A percentile compares a stretch with the other conserved stretches of the same genome.
These are phyloP conservation scores for Trypanosoma boissoni DNA, from an alignment of 208 protist species.

Conservation along the genomic window DNA sequence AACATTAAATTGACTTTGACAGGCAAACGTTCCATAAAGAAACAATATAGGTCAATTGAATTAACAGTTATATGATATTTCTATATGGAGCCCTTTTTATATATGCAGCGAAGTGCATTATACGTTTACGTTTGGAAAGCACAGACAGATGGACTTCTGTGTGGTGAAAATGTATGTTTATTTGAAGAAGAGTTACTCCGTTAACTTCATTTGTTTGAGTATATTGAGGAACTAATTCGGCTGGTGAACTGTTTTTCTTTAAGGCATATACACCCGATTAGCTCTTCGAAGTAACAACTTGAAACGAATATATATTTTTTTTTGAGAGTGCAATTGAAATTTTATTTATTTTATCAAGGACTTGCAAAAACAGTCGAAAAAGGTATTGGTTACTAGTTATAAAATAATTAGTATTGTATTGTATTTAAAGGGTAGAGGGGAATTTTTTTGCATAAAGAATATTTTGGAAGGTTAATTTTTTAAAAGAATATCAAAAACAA, in stretches of 20 bases:
- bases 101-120: slow-evolving; percentile 51
- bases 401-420: slow-evolving; percentile 12
- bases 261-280: neutral
- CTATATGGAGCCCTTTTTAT: slow-evolving; percentile 26
- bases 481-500: too few species aligned
- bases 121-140: slow-evolving; percentile 70
- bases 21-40: slow-evolving; percentile 22
- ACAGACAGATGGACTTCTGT: slow-evolving; percentile 39
- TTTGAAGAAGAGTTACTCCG: slow-evolving; percentile 33
- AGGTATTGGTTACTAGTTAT: too few species aligned
- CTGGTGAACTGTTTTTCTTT: slow-evolving; percentile 37
- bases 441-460: too few species aligned
- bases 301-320: too few species aligned
- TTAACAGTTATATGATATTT: slow-evolving; percentile 38
- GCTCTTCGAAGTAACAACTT: neutral
- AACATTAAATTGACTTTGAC: slow-evolving; percentile 8
- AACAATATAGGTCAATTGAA: slow-evolving; percentile 41
- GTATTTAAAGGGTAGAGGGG: too few species aligned
- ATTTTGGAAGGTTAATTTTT: too few species aligned
- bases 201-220: slow-evolving; percentile 32
- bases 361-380: neutral
- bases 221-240: slow-evolving; percentile 28
- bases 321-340: too few species aligned
- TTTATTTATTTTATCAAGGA: slow-evolving; percentile 18
- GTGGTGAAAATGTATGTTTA: slow-evolving; percentile 34